Base-by-base conservation (phyloP, 2,329 filamentous ascomycete species). In the Talaromyces sp. region DNA sequence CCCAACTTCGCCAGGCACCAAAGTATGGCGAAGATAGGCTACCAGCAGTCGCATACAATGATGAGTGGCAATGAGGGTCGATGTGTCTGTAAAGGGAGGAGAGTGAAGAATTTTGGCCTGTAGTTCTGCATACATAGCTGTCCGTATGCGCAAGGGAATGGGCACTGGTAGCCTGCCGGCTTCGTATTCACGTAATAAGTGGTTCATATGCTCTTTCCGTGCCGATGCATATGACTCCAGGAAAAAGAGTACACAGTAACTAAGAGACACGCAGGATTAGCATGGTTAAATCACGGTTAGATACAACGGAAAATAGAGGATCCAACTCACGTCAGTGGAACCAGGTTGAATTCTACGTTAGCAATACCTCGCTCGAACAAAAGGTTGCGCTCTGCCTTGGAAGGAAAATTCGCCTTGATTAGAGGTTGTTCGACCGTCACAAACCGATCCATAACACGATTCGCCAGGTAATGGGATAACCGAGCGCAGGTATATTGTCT, bases 191-290 rank as follows among this genome's bases (percentile, higher is more conserved):
- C 68, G 72, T 32, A 78, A 65, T 36, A 78, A 69, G 30, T 65
- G 62, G 60, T 78, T 74, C 13, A 71, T 73, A 28, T 74, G 71
- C 57, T 77, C 73, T 36, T 71, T 69, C 32, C 75, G 67, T n/a
- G 73, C 73, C 22, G 69, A 69, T 22, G 70, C 65, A 59, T 77
- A 78, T n/a, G 74, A 63, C 64, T 78, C 73, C 13, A 78, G 69
- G 57, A 77, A 78, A 64, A 75, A 78, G 51, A 76, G 65, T 2
- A 69, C 70, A 62, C 77, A 78, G 63, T 75, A 77, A 72, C 77
- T 78, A 58, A 32, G 13, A 25, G 27, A n/a, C 22, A 25, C 36
- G 39, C n/a, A 32, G 19, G 28, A 27, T 59, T 52, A 64, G 53
- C 17, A 28, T 27, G 15, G 17, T 32, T 13, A 33, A 13, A 42